phyloP scores from a whole-genome alignment of 2,329 filamentous ascomycete genomes.

The Parastagonospora nodorum region DNA sequence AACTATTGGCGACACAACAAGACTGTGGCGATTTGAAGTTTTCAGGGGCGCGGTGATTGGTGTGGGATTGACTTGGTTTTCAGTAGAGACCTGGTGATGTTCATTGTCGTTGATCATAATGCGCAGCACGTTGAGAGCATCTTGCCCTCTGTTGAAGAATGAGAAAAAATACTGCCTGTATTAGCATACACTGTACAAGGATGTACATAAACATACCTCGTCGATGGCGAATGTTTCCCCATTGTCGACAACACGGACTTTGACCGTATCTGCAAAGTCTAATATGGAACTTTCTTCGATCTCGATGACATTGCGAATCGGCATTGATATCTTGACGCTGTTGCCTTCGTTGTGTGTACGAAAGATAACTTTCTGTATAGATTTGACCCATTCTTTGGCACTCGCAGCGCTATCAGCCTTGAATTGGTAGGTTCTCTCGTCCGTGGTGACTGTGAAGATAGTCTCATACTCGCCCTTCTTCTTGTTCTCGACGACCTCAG shows the following conservation, averaged over 20 bases:
- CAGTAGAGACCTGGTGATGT: conserved; percentile 32
- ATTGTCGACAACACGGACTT: conserved; percentile 89
- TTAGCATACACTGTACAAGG: conserved; percentile 8
- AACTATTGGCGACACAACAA: conserved; percentile 19
- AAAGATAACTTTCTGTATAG: conserved; percentile 92
- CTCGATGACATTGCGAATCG: conserved; percentile 86
- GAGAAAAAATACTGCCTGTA: conserved; percentile 83
- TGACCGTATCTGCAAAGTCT: conserved; percentile 91
- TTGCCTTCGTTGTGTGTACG: conserved; percentile 94
- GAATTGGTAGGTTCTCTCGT: conserved; percentile 84
- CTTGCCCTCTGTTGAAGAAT: conserved; percentile 84
- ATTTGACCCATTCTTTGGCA: conserved; percentile 96
- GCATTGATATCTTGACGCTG: conserved; percentile 93
- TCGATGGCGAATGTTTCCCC: conserved; percentile 95
- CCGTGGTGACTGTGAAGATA: conserved; percentile 80
- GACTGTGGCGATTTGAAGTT: conserved; percentile 12
- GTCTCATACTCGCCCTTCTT: conserved; percentile 72
- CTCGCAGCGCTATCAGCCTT: conserved; percentile 84
- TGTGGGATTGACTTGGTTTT: conserved; percentile 12
- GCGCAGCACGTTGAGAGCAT: conserved; percentile 79
- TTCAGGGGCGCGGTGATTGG: conserved; percentile 17
- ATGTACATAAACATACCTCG: conserved; percentile 66
- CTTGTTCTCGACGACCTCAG: conserved; percentile 71
- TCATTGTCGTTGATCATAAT: conserved; percentile 71
- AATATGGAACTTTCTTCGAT: conserved; percentile 90